Percentiles rank a stretch among this genome's conserved stretches.
phyloP scores from a whole-genome alignment of 2,329 filamentous ascomycete species.

The Thyridium curvatum region DNA sequence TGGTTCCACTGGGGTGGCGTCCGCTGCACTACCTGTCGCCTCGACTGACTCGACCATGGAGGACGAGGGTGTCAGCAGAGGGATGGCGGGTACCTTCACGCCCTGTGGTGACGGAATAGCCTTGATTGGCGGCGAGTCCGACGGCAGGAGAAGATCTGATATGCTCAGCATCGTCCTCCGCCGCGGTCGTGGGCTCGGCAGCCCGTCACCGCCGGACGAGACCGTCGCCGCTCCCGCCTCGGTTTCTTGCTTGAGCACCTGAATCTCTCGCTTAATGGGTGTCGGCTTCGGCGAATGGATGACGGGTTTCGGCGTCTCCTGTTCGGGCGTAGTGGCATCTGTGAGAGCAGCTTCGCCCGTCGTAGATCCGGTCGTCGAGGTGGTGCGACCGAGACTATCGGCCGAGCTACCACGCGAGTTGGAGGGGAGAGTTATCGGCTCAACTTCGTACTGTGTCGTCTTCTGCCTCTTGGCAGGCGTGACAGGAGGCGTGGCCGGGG shows the following conservation, averaged over 20 bases:
- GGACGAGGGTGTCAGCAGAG: no score
- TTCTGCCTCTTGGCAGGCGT: slow-evolving; percentile 49
- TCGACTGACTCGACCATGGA: no score
- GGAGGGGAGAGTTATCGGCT: slow-evolving; percentile 16
- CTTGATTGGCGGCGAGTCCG: slow-evolving; percentile 9
- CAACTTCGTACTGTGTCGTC: slow-evolving; percentile 21
- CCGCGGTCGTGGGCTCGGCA: slow-evolving; percentile 13
- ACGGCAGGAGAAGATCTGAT: no score
- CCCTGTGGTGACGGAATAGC: slow-evolving; percentile 10
- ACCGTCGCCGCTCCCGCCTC: slow-evolving; percentile 6
- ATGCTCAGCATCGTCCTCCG: slow-evolving; percentile 3
- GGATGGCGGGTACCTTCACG: no score
- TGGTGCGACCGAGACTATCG: slow-evolving; percentile 17
- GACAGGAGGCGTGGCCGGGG: slow-evolving; percentile 45
- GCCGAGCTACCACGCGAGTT: slow-evolving; percentile 33
- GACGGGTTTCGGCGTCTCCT: slow-evolving; percentile 34
- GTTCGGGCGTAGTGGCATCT: slow-evolving; percentile 45
- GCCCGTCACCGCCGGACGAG: no score
- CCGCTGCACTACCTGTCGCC: no score
- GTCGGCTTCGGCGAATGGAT: slow-evolving; percentile 26
- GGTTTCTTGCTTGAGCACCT: slow-evolving; percentile 25
- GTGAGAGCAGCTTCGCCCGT: slow-evolving; percentile 25
- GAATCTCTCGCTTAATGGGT: slow-evolving; percentile 18
- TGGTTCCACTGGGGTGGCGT: no score
- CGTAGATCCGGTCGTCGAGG: slow-evolving; percentile 22